These are phyloP conservation scores for Phytophthora meadii DNA, from an alignment of 352 stramenopile genomes.

Conservation along the genomic window DNA sequence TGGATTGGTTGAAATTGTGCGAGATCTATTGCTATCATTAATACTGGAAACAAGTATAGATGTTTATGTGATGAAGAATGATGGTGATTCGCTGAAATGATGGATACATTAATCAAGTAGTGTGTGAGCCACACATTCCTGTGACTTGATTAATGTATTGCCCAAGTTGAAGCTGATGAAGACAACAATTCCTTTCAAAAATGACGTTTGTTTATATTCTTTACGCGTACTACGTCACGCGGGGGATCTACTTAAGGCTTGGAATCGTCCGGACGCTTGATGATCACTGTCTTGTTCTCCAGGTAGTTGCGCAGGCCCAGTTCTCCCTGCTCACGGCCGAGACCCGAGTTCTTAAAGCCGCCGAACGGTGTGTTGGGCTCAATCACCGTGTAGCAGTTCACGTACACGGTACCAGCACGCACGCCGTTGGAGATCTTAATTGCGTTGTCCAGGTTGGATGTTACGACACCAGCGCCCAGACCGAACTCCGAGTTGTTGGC, in stretches of 20 bases:
- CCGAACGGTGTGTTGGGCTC: slow-evolving; percentile 87
- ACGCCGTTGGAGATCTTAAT: slow-evolving; percentile 89
- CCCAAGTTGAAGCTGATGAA: slow-evolving; percentile 7
- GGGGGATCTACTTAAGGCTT: slow-evolving; percentile 26
- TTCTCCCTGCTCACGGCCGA: slow-evolving; percentile 80
- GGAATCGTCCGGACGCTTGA: slow-evolving; percentile 57
- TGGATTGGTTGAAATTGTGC: slow-evolving; percentile 4
- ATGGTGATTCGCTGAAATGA: slow-evolving; percentile 16
- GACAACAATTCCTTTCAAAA: slow-evolving; percentile 5
- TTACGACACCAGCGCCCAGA: slow-evolving; percentile 90
- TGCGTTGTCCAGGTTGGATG: slow-evolving; percentile 80
- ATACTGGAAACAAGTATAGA: slow-evolving; percentile 3
- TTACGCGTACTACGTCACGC: slow-evolving; percentile 20
- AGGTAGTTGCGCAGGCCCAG: slow-evolving; percentile 76
- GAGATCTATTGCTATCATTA: background rate
- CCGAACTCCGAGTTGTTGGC: slow-evolving; percentile 91
- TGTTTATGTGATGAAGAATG: background rate
- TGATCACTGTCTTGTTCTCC: slow-evolving; percentile 78
- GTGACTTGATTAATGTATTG: background rate
- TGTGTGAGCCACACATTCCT: background rate
- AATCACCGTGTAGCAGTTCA: slow-evolving; percentile 94
- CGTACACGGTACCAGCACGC: slow-evolving; percentile 92
- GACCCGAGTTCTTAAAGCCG: slow-evolving; percentile 84
- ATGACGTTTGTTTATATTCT: slow-evolving; percentile 28
- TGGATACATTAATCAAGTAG: no score